Conservation (phyloP, 1,139 yeast species). For the Lodderomyces theae region DNA sequence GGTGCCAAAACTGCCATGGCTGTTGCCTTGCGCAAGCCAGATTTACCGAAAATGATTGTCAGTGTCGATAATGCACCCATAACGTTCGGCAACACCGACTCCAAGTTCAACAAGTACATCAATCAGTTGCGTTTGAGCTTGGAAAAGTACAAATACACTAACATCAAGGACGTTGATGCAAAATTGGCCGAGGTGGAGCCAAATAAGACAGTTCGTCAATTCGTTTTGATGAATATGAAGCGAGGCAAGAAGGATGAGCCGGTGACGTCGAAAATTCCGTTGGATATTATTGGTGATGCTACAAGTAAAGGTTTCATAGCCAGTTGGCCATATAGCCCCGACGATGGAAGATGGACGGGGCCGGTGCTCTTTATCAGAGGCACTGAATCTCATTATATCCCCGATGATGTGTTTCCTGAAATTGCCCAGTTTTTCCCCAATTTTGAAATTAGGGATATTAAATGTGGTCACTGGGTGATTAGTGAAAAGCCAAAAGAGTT, state of each 20-base stretch:
- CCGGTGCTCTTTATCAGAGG: conserved; percentile 84
- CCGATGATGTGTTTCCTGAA: conserved; percentile 76
- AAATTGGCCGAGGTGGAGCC: conserved; percentile 63
- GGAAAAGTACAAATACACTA: conserved; percentile 40
- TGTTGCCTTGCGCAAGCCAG: conserved; percentile 67
- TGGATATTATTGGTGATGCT: conserved; percentile 62
- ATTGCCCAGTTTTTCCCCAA: conserved; percentile 79
- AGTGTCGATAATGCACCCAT: conserved; percentile 92
- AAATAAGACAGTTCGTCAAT: conserved; percentile 64
- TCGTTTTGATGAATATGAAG: conserved; percentile 68
- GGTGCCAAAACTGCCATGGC: conserved; percentile 97
- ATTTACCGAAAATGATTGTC: conserved; percentile 59
- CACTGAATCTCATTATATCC: conserved; percentile 69
- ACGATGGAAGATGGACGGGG: conserved; percentile 56
- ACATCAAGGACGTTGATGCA: conserved; percentile 67
- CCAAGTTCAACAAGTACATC: conserved; percentile 65
- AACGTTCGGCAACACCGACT: conserved; percentile 53
- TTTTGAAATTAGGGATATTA: conserved; percentile 70
- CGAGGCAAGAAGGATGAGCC: conserved; percentile 39
- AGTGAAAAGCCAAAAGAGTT: conserved; percentile 77
- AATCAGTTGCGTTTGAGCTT: conserved; percentile 56
- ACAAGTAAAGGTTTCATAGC: conserved; percentile 64
- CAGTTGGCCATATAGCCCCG: conserved; percentile 72
- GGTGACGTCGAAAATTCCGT: conserved; percentile 59
- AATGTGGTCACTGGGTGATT: conserved; percentile 91